Conservation (phyloP, 495 filamentous ascomycete genomes). For the Hyphodiscus hymeniophilus region DNA sequence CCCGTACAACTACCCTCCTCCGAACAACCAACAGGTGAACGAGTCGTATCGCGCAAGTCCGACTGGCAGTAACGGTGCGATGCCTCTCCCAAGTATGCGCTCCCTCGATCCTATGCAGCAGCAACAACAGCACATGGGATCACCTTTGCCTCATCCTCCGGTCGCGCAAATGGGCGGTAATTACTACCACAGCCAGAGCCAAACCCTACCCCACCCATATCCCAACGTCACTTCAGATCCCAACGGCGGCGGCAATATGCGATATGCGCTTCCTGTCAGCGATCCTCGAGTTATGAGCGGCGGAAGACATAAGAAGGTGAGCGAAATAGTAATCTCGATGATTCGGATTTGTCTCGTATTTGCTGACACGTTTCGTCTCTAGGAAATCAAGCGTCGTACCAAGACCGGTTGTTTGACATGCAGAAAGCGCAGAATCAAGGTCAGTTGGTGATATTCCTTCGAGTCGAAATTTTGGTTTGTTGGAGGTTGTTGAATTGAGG, state of each 20-base stretch:
- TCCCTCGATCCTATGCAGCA: slow-evolving; percentile 42
- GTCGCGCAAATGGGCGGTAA: slow-evolving; percentile 25
- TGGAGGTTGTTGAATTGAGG: slow-evolving; percentile 17
- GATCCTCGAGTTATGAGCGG: slow-evolving; percentile 66
- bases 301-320: slow-evolving; percentile 82
- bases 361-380: slow-evolving; percentile 16
- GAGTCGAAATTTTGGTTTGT: slow-evolving; percentile 7
- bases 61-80: slow-evolving; percentile 40
- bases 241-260: slow-evolving; percentile 33
- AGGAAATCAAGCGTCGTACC: slow-evolving; percentile 94
- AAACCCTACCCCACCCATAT: slow-evolving; percentile 33
- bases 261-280: slow-evolving; percentile 50
- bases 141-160: slow-evolving; percentile 25
- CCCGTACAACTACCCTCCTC: slow-evolving; percentile 48
- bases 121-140: slow-evolving; percentile 33
- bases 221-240: slow-evolving; percentile 35
- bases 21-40: slow-evolving; percentile 31
- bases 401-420: slow-evolving; percentile 98
- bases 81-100: slow-evolving; percentile 61
- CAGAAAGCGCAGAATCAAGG: slow-evolving; percentile 96
- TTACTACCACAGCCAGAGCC: slow-evolving; percentile 28
- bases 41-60: slow-evolving; percentile 46
- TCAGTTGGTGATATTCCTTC: slow-evolving; percentile 39
- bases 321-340: slow-evolving; percentile 11
- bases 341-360: slow-evolving; percentile 6